Conservation (phyloP, 108 stramenopile species). For the Thalassiosira profunda region DNA sequence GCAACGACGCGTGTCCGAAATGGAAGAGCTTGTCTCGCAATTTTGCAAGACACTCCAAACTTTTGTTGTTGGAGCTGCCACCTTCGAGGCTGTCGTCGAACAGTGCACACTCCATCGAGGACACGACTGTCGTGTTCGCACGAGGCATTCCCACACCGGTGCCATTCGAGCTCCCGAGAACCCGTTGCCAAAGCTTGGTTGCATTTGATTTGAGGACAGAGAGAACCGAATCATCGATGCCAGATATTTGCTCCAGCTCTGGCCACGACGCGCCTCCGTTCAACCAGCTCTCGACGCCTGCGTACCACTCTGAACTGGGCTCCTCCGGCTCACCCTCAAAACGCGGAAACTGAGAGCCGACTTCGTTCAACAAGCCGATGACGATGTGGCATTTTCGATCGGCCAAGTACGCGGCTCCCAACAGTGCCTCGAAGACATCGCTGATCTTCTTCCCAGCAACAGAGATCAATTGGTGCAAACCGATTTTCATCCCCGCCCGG, state of each 20-base stretch:
- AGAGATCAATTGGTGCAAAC: slow-evolving; percentile 27
- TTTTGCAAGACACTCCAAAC: slow-evolving; percentile 23
- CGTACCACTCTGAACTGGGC: too few species aligned
- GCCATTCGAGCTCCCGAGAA: slow-evolving; percentile 12
- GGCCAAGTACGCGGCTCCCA: slow-evolving; percentile 47
- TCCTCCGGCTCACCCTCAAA: too few species aligned
- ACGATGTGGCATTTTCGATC: slow-evolving; percentile 21
- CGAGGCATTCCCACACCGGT: slow-evolving; percentile 2
- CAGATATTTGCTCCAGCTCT: too few species aligned
- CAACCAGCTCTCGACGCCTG: too few species aligned
- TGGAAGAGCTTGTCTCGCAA: slow-evolving; percentile 53
- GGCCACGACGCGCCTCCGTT: too few species aligned
- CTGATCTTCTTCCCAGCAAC: slow-evolving; percentile 28
- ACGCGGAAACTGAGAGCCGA: slow-evolving; percentile 26
- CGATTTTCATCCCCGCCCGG: slow-evolving; percentile 38
- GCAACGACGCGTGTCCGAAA: slow-evolving; percentile 43
- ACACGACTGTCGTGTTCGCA: neutral
- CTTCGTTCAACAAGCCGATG: slow-evolving; percentile 42
- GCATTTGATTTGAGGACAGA: too few species aligned
- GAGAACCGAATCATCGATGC: too few species aligned
- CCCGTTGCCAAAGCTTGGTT: neutral
- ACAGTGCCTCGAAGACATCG: slow-evolving; percentile 56
- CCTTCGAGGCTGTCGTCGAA: slow-evolving; percentile 52
- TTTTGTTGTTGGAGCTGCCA: neutral
- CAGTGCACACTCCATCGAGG: slow-evolving; percentile 37